These are phyloP conservation scores for Fomitopsis serialis DNA, from an alignment of 768 basidiomycete genomes.

Conservation along the genomic window DNA sequence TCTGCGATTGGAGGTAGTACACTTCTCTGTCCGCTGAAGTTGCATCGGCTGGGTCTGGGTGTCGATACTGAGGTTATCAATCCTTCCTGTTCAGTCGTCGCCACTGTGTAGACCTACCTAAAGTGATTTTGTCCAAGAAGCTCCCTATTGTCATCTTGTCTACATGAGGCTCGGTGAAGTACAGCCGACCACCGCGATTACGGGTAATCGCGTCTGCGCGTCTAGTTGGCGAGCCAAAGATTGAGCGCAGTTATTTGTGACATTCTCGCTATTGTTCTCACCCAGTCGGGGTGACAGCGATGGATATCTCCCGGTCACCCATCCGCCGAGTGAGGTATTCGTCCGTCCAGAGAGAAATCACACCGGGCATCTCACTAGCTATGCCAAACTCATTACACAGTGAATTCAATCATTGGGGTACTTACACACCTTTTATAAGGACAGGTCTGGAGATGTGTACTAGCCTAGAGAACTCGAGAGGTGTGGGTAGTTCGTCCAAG, in stretches of 20 bases:
- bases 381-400: neutral
- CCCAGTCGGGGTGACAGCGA: slow-evolving; percentile 86
- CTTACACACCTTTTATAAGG: slow-evolving; percentile 56
- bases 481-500: slow-evolving; percentile 51
- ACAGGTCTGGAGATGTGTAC: slow-evolving; percentile 69
- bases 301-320: slow-evolving; percentile 51
- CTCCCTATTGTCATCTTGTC: slow-evolving; percentile 62
- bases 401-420: neutral
- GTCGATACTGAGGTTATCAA: neutral
- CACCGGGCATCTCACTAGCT: slow-evolving; percentile 48
- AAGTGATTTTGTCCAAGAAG: slow-evolving; percentile 42
- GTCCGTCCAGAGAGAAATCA: slow-evolving; percentile 55
- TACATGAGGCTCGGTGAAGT: slow-evolving; percentile 72
- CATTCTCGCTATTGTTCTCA: slow-evolving; percentile 25
- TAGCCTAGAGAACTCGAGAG: slow-evolving; percentile 65
- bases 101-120: slow-evolving; percentile 24
- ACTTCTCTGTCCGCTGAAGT: slow-evolving; percentile 26
- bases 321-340: slow-evolving; percentile 54
- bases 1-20: slow-evolving; percentile 84
- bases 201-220: slow-evolving; percentile 70
- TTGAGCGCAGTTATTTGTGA: neutral
- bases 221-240: slow-evolving; percentile 29
- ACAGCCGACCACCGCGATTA: slow-evolving; percentile 47
- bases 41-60: neutral
- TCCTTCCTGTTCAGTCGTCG: slow-evolving; percentile 1